Evolutionary conservation across 192 early-diverging fungal genomes (phyloP).

Genomic region (Coemansia sp.): DNA sequence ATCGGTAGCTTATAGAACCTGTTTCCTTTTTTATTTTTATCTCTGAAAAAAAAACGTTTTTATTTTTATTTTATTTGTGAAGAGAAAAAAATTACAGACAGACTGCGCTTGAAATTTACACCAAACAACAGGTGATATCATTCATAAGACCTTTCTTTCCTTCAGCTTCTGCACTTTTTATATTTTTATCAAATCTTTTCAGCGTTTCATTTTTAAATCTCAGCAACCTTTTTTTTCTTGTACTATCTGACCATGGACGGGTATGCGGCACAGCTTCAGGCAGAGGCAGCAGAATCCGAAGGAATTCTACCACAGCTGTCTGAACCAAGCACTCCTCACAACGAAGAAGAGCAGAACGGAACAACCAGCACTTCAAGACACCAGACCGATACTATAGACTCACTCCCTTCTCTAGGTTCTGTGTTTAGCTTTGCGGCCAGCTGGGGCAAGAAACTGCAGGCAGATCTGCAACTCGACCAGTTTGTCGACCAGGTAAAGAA

Average conservation of each 20-base stretch:
- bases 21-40: neutral
- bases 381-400: neutral
- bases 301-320: slow-evolving; percentile 18
- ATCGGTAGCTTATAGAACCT: neutral
- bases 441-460: slow-evolving; percentile 43
- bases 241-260: slow-evolving; percentile 33
- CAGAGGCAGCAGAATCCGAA: slow-evolving; percentile 48
- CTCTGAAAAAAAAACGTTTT: neutral
- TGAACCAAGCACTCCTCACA: slow-evolving; percentile 3
- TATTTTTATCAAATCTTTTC: neutral
- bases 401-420: slow-evolving; percentile 18
- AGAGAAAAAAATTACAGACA: no score
- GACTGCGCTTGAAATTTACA: no score
- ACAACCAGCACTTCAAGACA: neutral
- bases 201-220: neutral
- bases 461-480: slow-evolving; percentile 29
- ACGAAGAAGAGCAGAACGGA: neutral
- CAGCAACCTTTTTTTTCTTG: slow-evolving; percentile 5
- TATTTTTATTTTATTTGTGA: no score
- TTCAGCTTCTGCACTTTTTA: no score
- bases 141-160: no score
- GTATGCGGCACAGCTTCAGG: slow-evolving; percentile 31
- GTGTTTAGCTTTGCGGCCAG: slow-evolving; percentile 49
- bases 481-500: slow-evolving; percentile 48
- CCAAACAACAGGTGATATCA: no score